These are phyloP conservation scores for Colletotrichum truncatum DNA, from an alignment of 2,329 filamentous ascomycete species.

Conservation along the genomic window DNA sequence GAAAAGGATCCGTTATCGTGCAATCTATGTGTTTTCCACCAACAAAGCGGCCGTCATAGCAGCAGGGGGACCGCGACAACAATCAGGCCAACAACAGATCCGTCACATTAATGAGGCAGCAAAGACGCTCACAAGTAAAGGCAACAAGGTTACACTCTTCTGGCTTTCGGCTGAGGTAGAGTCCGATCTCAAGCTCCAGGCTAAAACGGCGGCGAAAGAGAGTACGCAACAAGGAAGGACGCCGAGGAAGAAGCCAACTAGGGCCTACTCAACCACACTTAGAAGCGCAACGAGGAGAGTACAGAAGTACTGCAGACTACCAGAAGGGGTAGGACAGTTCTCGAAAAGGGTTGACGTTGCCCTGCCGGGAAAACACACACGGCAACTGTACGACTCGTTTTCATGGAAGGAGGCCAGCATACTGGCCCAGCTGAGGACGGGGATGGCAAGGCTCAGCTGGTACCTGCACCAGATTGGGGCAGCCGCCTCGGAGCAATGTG, in stretches of 20 bases:
- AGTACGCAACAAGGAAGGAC: neutral
- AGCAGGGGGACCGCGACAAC: neutral
- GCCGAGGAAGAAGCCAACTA: neutral
- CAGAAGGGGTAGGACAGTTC: neutral
- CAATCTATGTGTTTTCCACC: neutral
- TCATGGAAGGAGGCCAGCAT: constrained; percentile 31
- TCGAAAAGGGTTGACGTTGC: neutral
- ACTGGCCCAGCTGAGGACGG: too few relatives aligned
- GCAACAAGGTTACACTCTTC: neutral
- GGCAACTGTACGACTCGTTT: constrained; percentile 31
- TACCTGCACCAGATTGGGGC: constrained; percentile 26
- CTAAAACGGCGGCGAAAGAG: neutral
- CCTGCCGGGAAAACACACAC: constrained; percentile 30
- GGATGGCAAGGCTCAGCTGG: constrained; percentile 32
- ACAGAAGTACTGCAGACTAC: neutral
- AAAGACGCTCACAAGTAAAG: neutral
- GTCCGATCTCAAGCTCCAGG: neutral
- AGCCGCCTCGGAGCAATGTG: constrained; percentile 11
- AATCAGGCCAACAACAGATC: neutral
- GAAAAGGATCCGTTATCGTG: neutral
- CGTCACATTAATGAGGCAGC: neutral
- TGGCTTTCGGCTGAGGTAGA: neutral
- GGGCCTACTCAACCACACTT: neutral
- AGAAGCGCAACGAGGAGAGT: neutral
- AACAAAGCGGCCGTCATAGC: neutral